Evolutionary conservation across 2,329 filamentous ascomycete species (phyloP).

Genomic region (Macrophomina pseudophaseolina): DNA sequence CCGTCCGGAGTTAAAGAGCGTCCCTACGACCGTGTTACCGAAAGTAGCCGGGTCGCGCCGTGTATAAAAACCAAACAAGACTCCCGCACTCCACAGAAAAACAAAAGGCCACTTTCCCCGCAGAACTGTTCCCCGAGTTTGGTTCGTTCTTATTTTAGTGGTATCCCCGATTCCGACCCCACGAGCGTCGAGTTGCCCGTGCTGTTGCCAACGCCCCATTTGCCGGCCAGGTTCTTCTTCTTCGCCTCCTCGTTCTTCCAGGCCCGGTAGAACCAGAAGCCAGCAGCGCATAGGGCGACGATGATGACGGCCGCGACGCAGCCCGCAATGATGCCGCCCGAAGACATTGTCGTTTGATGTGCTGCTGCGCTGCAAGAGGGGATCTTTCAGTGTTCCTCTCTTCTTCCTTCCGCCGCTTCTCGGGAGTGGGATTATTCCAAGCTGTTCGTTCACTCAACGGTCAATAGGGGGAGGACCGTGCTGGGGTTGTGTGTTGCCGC

Average conservation of each 20-base stretch:
- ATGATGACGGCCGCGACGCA: conserved; percentile 7
- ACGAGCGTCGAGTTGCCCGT: conserved; percentile 8
- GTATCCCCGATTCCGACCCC: not conserved
- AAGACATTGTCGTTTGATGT: not conserved
- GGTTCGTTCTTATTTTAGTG: no score
- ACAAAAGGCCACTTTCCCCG: not conserved
- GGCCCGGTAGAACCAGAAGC: conserved; percentile 22
- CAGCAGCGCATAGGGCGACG: conserved; percentile 4
- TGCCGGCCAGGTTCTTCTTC: conserved; percentile 18
- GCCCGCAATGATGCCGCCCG: not conserved
- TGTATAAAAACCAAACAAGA: not conserved
- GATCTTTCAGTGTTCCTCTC: no score
- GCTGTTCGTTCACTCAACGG: not conserved
- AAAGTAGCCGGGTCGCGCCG: not conserved
- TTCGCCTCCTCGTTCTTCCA: conserved; percentile 13
- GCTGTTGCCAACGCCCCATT: conserved; percentile 8
- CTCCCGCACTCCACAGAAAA: not conserved
- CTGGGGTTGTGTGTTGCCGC: not conserved
- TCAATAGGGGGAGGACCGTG: conserved; percentile 15
- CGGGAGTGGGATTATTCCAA: not conserved
- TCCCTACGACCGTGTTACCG: not conserved
- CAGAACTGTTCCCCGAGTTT: not conserved
- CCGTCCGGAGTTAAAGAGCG: conserved; percentile 1
- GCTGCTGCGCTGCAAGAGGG: no score
- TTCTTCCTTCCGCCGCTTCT: not conserved